A percentile compares a stretch with the other conserved stretches of the same genome.
Evolutionary conservation across 805 yeast species (phyloP).

Genomic region (Yarrowia sp.): DNA sequence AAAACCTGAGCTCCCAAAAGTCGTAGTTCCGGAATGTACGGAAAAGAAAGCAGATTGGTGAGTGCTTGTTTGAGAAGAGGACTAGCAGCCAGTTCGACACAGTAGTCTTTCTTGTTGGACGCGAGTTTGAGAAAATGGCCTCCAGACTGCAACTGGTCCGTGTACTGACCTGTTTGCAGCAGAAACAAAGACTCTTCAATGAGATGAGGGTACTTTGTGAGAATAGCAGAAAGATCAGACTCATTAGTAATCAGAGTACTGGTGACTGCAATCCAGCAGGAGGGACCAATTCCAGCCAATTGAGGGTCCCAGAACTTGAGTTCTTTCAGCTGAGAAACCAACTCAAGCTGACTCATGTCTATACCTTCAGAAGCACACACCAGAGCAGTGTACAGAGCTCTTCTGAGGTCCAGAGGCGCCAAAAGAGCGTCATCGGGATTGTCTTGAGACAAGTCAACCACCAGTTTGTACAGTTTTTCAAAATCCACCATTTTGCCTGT

Average conservation of each 20-base stretch:
- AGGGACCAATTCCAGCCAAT: slow-evolving; percentile 5
- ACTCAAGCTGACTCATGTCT: background rate
- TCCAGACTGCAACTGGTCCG: slow-evolving; percentile 16
- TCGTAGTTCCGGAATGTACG: slow-evolving; percentile 18
- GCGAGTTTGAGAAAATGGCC: slow-evolving; percentile 13
- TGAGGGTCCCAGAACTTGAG: slow-evolving; percentile 9
- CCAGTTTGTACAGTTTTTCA: background rate
- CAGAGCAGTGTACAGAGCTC: slow-evolving; percentile 5
- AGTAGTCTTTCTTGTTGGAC: slow-evolving; percentile 4
- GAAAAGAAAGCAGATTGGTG: background rate
- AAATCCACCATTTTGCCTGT: slow-evolving; percentile 12
- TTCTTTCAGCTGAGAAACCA: background rate
- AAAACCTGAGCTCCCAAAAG: slow-evolving; percentile 1
- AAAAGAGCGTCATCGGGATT: background rate
- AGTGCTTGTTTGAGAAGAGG: background rate
- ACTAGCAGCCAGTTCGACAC: background rate
- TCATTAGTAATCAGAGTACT: slow-evolving; percentile 3
- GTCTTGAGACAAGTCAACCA: background rate
- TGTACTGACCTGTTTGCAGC: slow-evolving; percentile 5
- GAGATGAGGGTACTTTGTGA: background rate
- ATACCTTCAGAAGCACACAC: slow-evolving; percentile 12
- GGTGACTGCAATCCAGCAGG: slow-evolving; percentile 6
- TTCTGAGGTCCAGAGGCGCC: slow-evolving; percentile 1
- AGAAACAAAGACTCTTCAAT: background rate
- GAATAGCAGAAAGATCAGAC: background rate